Conservation (phyloP, 1,284 basidiomycete species). For the Sparassis latifolia region DNA sequence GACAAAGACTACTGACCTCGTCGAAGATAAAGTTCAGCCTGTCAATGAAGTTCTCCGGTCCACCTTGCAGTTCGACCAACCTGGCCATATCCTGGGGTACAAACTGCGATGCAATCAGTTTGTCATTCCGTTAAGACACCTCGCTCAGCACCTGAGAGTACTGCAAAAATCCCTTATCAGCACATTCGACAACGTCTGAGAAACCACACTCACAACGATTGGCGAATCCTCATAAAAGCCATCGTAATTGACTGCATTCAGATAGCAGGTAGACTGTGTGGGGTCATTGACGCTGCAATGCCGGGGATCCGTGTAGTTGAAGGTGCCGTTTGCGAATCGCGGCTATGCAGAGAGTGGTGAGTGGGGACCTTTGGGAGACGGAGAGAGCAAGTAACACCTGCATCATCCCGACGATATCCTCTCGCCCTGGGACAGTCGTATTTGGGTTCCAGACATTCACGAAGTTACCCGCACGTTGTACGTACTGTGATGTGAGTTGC, state of each 20-base stretch:
- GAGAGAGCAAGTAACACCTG: conserved; percentile 32
- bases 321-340: conserved; percentile 52
- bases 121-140: not conserved
- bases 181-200: not conserved
- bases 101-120: conserved; percentile 29
- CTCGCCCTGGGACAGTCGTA: conserved; percentile 39
- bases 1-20: conserved; percentile 24
- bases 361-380: not conserved
- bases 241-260: conserved; percentile 50
- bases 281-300: conserved; percentile 63
- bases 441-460: conserved; percentile 54
- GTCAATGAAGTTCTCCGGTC: conserved; percentile 42
- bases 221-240: conserved; percentile 65
- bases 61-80: conserved; percentile 54
- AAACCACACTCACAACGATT: conserved; percentile 38
- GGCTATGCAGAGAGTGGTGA: conserved; percentile 31
- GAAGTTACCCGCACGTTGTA: conserved; percentile 49
- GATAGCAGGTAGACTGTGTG: conserved; percentile 48
- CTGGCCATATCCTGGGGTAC: conserved; percentile 58
- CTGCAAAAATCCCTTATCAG: conserved; percentile 15
- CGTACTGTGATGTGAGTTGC: conserved; percentile 33
- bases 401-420: conserved; percentile 40
- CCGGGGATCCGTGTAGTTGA: conserved; percentile 58
- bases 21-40: conserved; percentile 53
- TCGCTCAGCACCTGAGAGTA: conserved; percentile 37